Conservation (phyloP, 139 green algal genomes). For the Zygnema cylindricum region DNA sequence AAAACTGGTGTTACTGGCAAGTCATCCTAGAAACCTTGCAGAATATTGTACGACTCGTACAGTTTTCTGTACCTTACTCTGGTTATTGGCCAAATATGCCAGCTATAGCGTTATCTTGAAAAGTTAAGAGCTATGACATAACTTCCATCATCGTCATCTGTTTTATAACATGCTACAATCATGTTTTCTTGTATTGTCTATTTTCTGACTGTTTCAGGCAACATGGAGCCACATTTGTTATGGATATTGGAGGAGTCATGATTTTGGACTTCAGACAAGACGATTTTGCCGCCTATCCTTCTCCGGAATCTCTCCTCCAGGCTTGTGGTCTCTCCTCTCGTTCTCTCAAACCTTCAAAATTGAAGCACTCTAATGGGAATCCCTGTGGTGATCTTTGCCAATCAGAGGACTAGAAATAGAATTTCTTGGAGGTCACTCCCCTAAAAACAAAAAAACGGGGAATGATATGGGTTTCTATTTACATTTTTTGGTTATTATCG, state of each 20-base stretch:
- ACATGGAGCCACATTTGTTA: conserved; percentile 52
- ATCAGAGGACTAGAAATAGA: too few relatives aligned
- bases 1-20: too few relatives aligned
- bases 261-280: conserved; percentile 48
- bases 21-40: too few relatives aligned
- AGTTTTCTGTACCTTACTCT: too few relatives aligned
- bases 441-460: too few relatives aligned
- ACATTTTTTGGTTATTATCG: too few relatives aligned
- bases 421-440: too few relatives aligned
- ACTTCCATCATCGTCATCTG: not conserved
- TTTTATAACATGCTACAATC: not conserved
- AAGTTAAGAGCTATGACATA: too few relatives aligned
- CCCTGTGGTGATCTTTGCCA: not conserved
- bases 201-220: conserved; percentile 52
- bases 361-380: not conserved
- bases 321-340: conserved; percentile 35
- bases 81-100: not conserved
- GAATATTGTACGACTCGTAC: too few relatives aligned
- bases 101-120: not conserved
- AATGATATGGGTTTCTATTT: too few relatives aligned
- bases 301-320: conserved; percentile 36
- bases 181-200: not conserved
- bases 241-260: conserved; percentile 42
- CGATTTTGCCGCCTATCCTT: conserved; percentile 45
- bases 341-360: not conserved